Percentiles rank a stretch among this genome's conserved stretches.
phyloP scores from a whole-genome alignment of 2,329 filamentous ascomycete species.

The Colletotrichum orchidophilum region DNA sequence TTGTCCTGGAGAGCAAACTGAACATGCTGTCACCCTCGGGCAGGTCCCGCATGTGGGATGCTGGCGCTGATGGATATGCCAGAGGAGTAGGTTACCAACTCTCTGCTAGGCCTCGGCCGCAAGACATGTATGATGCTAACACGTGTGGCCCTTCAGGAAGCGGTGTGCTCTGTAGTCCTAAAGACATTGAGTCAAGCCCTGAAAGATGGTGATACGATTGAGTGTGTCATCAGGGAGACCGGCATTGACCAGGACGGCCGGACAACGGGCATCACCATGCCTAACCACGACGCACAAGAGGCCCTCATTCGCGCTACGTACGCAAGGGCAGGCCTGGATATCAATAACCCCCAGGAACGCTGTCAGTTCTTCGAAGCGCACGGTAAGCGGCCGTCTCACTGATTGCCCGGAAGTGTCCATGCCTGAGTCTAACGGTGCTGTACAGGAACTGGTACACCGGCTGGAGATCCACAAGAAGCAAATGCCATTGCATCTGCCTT shows the following conservation, averaged over 20 bases:
- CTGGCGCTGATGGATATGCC: constrained; percentile 59
- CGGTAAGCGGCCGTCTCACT: constrained; percentile 37
- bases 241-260: constrained; percentile 37
- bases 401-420: not conserved
- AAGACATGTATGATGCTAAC: constrained; percentile 45
- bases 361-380: constrained; percentile 43
- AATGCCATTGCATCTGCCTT: constrained; percentile 40
- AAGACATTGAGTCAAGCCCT: constrained; percentile 56
- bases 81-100: constrained; percentile 44
- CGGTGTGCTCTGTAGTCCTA: constrained; percentile 54
- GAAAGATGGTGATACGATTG: constrained; percentile 38
- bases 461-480: constrained; percentile 55
- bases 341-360: constrained; percentile 22
- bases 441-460: constrained; percentile 61
- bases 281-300: constrained; percentile 41
- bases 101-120: too few relatives aligned
- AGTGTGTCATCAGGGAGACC: constrained; percentile 37
- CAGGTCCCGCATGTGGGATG: constrained; percentile 50
- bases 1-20: constrained; percentile 30
- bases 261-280: constrained; percentile 45
- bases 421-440: not conserved
- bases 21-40: constrained; percentile 49
- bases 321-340: constrained; percentile 15
- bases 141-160: constrained; percentile 58
- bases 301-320: constrained; percentile 41